A percentile compares a stretch with the other conserved stretches of the same genome.
These are phyloP conservation scores for Vaccinium macrocarpon DNA, from an alignment of 148 eudicot species.

Conservation along the genomic window DNA sequence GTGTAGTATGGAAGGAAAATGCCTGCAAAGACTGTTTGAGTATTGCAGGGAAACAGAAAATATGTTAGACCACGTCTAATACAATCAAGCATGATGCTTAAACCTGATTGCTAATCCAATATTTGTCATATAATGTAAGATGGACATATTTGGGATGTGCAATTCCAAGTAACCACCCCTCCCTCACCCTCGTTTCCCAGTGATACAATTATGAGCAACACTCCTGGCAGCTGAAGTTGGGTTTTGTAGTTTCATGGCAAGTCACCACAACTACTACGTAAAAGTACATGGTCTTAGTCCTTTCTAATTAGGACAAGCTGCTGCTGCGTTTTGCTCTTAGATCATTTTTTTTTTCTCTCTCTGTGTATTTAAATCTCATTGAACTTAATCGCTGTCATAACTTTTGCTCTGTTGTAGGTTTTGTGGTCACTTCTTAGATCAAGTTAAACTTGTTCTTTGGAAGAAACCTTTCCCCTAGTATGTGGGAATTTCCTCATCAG, in stretches of 20 bases:
- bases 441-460: background rate
- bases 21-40: background rate
- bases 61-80: background rate
- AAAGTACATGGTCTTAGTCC: background rate
- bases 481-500: background rate
- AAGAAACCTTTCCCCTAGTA: background rate
- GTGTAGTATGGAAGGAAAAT: background rate
- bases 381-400: background rate
- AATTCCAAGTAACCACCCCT: background rate
- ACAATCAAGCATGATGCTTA: constrained; percentile 1
- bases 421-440: background rate
- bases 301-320: background rate
- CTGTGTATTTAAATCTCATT: background rate
- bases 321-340: background rate
- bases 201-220: background rate
- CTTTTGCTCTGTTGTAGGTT: background rate
- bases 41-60: background rate
- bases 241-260: background rate
- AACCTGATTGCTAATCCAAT: background rate
- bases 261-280: background rate
- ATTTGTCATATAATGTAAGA: background rate
- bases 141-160: background rate
- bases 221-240: background rate
- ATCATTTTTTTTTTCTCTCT: background rate
- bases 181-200: background rate